These are phyloP conservation scores for Ramaria sp. DNA, from an alignment of 768 basidiomycete species.

Conservation along the genomic window DNA sequence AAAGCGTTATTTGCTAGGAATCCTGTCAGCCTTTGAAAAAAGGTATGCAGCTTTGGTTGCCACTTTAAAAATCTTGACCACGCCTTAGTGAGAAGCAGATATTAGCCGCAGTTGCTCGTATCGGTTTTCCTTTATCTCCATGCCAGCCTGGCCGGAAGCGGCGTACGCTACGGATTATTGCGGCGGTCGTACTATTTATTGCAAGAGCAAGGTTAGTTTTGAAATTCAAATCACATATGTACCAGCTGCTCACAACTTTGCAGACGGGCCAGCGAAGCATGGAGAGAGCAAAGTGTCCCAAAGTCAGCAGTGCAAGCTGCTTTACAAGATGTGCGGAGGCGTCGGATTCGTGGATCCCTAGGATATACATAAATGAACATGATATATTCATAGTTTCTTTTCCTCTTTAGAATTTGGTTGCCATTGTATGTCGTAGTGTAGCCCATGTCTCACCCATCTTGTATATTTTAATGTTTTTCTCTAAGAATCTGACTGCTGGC, in stretches of 20 bases:
- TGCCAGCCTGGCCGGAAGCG: conserved; percentile 25
- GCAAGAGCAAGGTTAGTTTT: conserved; percentile 47
- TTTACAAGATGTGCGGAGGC: conserved; percentile 55
- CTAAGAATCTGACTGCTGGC: neutral
- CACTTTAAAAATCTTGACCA: neutral
- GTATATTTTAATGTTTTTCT: neutral
- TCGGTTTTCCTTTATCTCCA: conserved; percentile 51
- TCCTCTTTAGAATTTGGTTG: neutral
- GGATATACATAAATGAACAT: neutral
- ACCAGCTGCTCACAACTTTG: conserved; percentile 3
- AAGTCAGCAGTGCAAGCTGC: conserved; percentile 56
- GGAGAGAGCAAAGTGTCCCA: conserved; percentile 50
- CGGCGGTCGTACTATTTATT: conserved; percentile 51
- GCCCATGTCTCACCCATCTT: neutral
- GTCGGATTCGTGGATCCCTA: conserved; percentile 24
- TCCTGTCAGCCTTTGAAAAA: conserved; percentile 61
- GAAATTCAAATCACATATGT: neutral
- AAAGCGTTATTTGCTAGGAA: conserved; percentile 73
- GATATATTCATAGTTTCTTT: neutral
- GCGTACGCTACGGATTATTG: conserved; percentile 47
- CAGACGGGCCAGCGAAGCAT: conserved; percentile 50
- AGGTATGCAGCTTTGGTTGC: conserved; percentile 33
- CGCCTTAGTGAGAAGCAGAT: conserved; percentile 52
- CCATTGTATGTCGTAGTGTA: neutral
- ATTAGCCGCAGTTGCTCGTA: conserved; percentile 61